Evolutionary conservation across 2,329 filamentous ascomycete species (phyloP), one percentile per base, ranked within the genome.

Genomic region (Trichoderma endophyticum): DNA sequence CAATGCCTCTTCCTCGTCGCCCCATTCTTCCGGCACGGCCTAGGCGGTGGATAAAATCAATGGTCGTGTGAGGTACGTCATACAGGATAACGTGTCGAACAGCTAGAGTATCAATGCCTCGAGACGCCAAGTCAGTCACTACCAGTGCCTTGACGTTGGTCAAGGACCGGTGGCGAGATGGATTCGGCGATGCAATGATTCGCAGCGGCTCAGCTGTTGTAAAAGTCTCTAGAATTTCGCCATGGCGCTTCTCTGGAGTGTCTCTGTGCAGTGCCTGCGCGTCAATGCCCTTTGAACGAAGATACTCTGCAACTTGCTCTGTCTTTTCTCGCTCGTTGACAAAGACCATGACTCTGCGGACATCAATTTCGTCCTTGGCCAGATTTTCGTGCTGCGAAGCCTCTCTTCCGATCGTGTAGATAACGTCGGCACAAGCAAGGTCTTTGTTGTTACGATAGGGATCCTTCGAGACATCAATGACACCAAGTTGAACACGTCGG

Each of bases 21-120:
- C 94, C 94, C 94, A 98, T 98, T 39, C 96, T 89, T 0, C 96
- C 96, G 1, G 96, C 94, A 71, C 96, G 89, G 18, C 96, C 96
- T 5, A 98, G 89, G 18, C 97, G 92, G 82, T 99, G 97, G 78
- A 99, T 98, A 78, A 99, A 99, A 81, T 99, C 97, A 73, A 99
- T 97, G 0, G 94, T 97, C 0, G 93, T 97, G 79, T 98, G 95
- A 5, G 96, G 96, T n/a, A 99, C 95, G 80, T 99, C 94, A 81
- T 97, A 98, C 30, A 99, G 84, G 70, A 99, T 91, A 67, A 99
- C 96, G 76, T 97, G 93, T 71, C 93, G 89, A 21, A 98, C 95
- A 21, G 93, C 92, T 34, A 98, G 83, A 0, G 96, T 99, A 81
- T 99, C 96, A 77, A 99, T 97, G 74, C 96, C 96, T 76, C 96